Conservation (phyloP, 352 stramenopile genomes). For the Phytophthora citrophthora region DNA sequence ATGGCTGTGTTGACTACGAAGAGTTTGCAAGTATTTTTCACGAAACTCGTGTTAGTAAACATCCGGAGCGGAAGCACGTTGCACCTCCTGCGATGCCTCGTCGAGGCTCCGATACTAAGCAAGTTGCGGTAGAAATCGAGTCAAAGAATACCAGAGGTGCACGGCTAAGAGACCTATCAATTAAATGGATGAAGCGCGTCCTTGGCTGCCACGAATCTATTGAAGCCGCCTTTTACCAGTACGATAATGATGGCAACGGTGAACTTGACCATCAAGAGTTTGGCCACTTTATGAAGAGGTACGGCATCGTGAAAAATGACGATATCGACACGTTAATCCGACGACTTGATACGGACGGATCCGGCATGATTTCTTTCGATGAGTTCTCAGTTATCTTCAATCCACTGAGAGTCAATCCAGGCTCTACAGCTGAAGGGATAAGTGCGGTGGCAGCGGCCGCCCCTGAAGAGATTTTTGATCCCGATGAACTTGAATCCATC, state of each 20-base stretch:
- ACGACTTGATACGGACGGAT: conserved; percentile 55
- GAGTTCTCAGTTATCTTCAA: conserved; percentile 72
- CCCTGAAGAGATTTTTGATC: conserved; percentile 40
- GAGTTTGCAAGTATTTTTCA: conserved; percentile 75
- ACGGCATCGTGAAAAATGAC: conserved; percentile 59
- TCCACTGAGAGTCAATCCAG: conserved; percentile 34
- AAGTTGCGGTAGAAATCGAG: conserved; percentile 11
- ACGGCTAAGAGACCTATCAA: conserved; percentile 52
- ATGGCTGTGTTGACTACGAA: conserved; percentile 61
- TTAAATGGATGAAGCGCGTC: conserved; percentile 71
- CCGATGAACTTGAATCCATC: conserved; percentile 61
- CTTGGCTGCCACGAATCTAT: conserved; percentile 65
- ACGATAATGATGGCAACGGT: conserved; percentile 58
- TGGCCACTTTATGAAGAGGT: conserved; percentile 69
- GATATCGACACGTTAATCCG: conserved; percentile 61
- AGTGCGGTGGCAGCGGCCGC: conserved; percentile 25
- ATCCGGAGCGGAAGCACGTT: conserved; percentile 1
- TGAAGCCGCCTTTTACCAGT: conserved; percentile 68
- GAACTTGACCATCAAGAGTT: conserved; percentile 72
- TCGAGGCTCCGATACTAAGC: conserved; percentile 8
- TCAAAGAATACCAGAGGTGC: conserved; percentile 35
- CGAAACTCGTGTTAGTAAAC: conserved; percentile 29
- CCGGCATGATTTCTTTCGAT: conserved; percentile 57
- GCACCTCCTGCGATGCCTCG: not conserved
- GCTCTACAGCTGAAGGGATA: conserved; percentile 11